Evolutionary conservation across 2,329 filamentous ascomycete genomes (phyloP).

Genomic region (Colletotrichum sp.): DNA sequence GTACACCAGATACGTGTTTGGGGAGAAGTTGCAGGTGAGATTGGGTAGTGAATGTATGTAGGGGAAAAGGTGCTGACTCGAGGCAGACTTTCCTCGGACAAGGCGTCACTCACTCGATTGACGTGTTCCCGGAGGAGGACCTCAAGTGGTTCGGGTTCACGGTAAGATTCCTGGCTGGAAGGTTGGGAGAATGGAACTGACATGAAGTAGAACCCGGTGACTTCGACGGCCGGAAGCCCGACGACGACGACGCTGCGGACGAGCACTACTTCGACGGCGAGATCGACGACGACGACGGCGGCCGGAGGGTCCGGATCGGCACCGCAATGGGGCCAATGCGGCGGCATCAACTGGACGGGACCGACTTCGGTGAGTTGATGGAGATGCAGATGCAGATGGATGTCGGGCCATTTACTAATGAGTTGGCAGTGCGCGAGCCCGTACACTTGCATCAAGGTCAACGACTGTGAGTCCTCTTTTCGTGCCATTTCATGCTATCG

Average conservation of each 20-base stretch:
- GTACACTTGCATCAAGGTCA: conserved; percentile 2
- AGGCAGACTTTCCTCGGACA: conserved; percentile 14
- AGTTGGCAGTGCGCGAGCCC: conserved; percentile 1
- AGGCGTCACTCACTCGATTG: conserved; percentile 18
- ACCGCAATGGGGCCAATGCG: conserved; percentile 18
- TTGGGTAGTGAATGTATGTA: background rate
- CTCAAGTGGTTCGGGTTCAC: conserved; percentile 22
- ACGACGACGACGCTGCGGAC: conserved; percentile 5
- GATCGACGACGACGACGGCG: background rate
- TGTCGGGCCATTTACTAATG: background rate
- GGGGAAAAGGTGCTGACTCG: background rate
- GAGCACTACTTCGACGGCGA: background rate
- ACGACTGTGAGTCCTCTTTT: conserved; percentile 1
- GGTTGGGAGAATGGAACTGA: background rate
- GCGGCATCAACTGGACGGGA: conserved; percentile 9
- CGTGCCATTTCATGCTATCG: background rate
- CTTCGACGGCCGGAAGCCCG: background rate
- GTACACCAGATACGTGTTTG: conserved; percentile 45
- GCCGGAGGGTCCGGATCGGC: conserved; percentile 1
- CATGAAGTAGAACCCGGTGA: conserved; percentile 4
- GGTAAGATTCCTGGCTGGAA: background rate
- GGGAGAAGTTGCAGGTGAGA: conserved; percentile 32
- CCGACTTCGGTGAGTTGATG: background rate
- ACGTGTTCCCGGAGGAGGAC: conserved; percentile 19
- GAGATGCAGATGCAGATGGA: no score